These are phyloP conservation scores for Rhodotorula sp. DNA, from an alignment of 1,284 basidiomycete genomes.

Conservation along the genomic window DNA sequence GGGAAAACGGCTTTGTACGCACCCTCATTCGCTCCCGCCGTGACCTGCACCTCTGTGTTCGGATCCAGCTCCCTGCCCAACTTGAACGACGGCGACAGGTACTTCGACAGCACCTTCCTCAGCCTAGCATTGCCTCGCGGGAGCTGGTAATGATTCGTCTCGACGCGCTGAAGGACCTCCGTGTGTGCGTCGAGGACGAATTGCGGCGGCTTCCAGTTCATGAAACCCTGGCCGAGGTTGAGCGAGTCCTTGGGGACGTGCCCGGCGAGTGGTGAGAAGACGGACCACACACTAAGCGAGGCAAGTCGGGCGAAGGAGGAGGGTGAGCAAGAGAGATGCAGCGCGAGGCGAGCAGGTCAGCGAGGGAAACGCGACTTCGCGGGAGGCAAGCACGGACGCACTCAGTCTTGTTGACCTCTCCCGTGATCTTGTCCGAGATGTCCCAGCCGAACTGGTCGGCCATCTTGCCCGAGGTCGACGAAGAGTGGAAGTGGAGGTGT, in stretches of 20 bases:
- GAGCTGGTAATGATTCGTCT: constrained; percentile 40
- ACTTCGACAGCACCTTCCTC: constrained; percentile 75
- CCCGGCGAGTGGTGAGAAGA: constrained; percentile 40
- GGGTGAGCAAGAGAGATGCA: no score
- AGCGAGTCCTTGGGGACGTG: constrained; percentile 45
- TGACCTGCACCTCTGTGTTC: constrained; percentile 86
- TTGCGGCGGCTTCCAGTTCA: constrained; percentile 63
- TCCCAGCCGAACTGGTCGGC: constrained; percentile 19
- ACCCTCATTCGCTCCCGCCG: constrained; percentile 96
- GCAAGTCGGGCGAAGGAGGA: no score
- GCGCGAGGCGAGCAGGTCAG: not conserved
- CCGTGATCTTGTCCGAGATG: constrained; percentile 29
- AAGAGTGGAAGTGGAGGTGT: no score
- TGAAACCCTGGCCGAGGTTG: constrained; percentile 47
- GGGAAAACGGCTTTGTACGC: constrained; percentile 29
- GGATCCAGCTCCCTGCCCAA: constrained; percentile 72
- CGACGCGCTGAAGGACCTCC: constrained; percentile 64
- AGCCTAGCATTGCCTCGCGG: constrained; percentile 82
- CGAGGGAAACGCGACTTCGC: not conserved
- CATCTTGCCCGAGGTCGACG: not conserved
- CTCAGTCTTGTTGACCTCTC: constrained; percentile 23
- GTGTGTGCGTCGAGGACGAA: constrained; percentile 78
- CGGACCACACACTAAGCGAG: constrained; percentile 38
- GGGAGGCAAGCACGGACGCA: not conserved
- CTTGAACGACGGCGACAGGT: constrained; percentile 59